Evolutionary conservation across 768 basidiomycete species (phyloP), one percentile per base, ranked within the genome.

Genomic region (Rhodotorula diobovata): DNA sequence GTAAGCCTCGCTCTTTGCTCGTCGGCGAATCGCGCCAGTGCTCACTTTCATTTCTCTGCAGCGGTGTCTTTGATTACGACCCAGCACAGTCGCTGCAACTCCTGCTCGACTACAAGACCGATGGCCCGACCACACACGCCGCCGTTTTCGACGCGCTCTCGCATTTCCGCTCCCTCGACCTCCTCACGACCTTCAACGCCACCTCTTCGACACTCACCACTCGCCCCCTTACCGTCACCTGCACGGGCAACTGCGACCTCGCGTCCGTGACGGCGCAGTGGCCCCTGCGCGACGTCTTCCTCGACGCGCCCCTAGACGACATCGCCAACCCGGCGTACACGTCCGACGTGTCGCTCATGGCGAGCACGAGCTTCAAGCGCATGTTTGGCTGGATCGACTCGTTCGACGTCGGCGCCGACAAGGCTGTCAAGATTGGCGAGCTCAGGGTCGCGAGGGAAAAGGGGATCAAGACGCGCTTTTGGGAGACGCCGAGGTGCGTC

Each of bases 61-160:
- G 70, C 53, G 65, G 65, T 12, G 54, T 71, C 11, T 71, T 41
- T 43, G 60, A 62, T 30, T 34, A 39, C 35, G 70, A 62, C 28
- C 65, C 70, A 1, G 25, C 12, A 16, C n/a, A 30, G 16, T 30
- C 55, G 4, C n/a, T 71, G 12, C 63, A 71, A 41, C 55, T 71
- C 41, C 37, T 71, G 28, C 53, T 71, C 48, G 70, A 71, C 46
- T 71, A 62, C 65, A 71, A 71, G 35, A 71, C 70, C 16, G 34
- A 50, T 30, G 65, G 61, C 0, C 7, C 60, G 15, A 28, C 35
- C 0, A 61, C 67, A 0, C 61, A 67, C 61, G 12, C 34, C 20
- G 55, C 54, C n/a, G 48, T 71, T 56, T 30, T 71, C 39, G 18
- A 35, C n/a, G 60, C 65, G 16, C 66, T 71, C 37, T 4, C 37